Conservation (phyloP, 257 asterid species). For the Haberlea rhodopensis region DNA sequence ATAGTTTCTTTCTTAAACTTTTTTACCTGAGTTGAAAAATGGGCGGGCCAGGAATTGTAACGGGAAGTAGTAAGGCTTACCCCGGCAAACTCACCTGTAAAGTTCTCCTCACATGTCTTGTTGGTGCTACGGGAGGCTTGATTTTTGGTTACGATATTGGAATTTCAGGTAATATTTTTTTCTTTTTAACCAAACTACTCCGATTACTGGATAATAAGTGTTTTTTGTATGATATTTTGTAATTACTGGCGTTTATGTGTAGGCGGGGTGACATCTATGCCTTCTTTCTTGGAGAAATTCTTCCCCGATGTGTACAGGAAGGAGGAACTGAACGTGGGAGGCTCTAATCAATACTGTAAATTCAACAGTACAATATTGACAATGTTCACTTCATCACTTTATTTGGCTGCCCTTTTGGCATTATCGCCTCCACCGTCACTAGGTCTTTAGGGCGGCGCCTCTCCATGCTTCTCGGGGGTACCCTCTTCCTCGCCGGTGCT, state of each 20-base stretch:
- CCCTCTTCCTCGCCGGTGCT: slow-evolving; percentile 31
- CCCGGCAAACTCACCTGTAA: slow-evolving; percentile 17
- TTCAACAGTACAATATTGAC: slow-evolving; percentile 24
- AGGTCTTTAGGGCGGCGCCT: slow-evolving; percentile 18
- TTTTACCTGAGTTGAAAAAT: neutral
- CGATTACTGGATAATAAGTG: too few species aligned
- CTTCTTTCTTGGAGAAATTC: slow-evolving; percentile 30
- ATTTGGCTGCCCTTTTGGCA: slow-evolving; percentile 33
- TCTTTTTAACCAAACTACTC: too few species aligned
- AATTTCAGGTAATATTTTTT: slow-evolving; percentile 30
- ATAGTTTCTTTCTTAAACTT: too few species aligned
- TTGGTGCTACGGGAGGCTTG: slow-evolving; percentile 31
- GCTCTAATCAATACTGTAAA: slow-evolving; percentile 31
- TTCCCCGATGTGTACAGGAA: slow-evolving; percentile 25
- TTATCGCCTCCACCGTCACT: slow-evolving; percentile 15
- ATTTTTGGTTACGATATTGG: slow-evolving; percentile 46
- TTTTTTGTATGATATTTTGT: neutral
- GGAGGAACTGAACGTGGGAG: neutral
- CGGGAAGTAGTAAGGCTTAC: slow-evolving; percentile 1
- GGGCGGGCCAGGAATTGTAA: slow-evolving; percentile 12
- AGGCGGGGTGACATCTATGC: slow-evolving; percentile 47
- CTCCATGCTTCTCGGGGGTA: slow-evolving; percentile 33
- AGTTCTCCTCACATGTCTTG: slow-evolving; percentile 14
- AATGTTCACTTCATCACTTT: slow-evolving; percentile 33
- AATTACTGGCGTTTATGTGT: neutral